These are phyloP conservation scores for Diaporthe aspalathi DNA, from an alignment of 2,329 filamentous ascomycete species.

Conservation along the genomic window DNA sequence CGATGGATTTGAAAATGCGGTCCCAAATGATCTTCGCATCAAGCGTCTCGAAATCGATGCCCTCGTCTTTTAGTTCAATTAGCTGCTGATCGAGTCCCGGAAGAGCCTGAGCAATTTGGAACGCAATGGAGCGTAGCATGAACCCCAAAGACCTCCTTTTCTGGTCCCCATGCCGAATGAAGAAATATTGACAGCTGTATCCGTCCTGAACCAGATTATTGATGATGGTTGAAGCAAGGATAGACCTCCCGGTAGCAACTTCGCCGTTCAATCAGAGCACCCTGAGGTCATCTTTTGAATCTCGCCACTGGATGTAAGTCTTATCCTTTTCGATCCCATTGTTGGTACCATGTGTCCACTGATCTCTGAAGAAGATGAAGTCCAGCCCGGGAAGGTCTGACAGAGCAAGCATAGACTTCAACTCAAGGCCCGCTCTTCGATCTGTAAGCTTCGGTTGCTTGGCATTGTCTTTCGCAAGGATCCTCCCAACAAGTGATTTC, in stretches of 20 bases:
- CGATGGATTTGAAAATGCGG: background rate
- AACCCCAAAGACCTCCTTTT: conserved; percentile 37
- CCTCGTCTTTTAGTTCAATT: background rate
- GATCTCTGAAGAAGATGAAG: conserved; percentile 8
- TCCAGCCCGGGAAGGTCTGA: conserved; percentile 16
- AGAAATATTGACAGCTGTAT: conserved; percentile 43
- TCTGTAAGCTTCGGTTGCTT: conserved; percentile 5
- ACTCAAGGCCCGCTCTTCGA: conserved; percentile 3
- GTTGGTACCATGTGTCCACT: conserved; percentile 6
- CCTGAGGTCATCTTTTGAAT: background rate
- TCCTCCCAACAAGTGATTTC: conserved; percentile 39
- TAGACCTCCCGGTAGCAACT: background rate
- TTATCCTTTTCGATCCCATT: background rate
- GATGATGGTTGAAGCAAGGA: conserved; percentile 18
- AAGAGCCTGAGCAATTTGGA: background rate
- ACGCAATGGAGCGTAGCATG: conserved; percentile 7
- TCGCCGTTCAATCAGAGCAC: conserved; percentile 16
- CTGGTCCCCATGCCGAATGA: conserved; percentile 41
- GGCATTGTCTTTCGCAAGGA: conserved; percentile 9
- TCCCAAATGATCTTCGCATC: conserved; percentile 13
- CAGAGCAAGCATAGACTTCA: background rate
- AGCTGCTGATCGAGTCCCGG: background rate
- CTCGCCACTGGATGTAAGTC: background rate
- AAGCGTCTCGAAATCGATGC: background rate
- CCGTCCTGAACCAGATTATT: conserved; percentile 17